Evolutionary conservation across 2,329 filamentous ascomycete genomes (phyloP), one percentile per base, ranked within the genome.

Genomic region (Cercospora zeina): DNA sequence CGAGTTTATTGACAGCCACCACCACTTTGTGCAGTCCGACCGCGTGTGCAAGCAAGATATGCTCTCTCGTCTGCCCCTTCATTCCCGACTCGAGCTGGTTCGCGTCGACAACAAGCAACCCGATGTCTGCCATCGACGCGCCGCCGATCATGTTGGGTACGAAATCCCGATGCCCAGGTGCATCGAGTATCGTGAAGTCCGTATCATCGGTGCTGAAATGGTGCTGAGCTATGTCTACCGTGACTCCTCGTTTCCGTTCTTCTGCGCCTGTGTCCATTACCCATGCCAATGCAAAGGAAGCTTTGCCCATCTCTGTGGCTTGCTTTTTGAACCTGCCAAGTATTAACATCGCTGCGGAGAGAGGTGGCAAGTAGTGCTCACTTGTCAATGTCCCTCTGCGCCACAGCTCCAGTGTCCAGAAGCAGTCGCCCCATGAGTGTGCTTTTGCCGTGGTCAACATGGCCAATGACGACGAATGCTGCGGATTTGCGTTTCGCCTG

Each of bases 71-170:
- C 74, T 99, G 95, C 0, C 95, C 95, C 72, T 90, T 93, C 33
- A 97, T 80, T 0, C 95, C 96, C 3, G 91, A 92, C 75, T 99
- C 95, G 68, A 97, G 97, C 34, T 93, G 93, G 34, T 93, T 95
- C 4, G 93, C 89, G 74, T 99, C 95, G 63, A 99, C 91, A 19
- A 99, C 95, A 2, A 99, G 81, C 0, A 99, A 89, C 0, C 93
- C 95, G 76, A 97, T 95, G 74, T 99, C 95, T 9, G 95, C 96
- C 77, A 97, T 93, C 62, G 90, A 95, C 3, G 93, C 92, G 13
- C 95, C 95, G 1, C 93, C 93, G 74, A 99, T 97, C 95, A 99
- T 99, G 75, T 97, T 99, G 0, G 95, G 95, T 19, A 99, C 92
- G 73, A 97, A 99, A 74, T 99, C 95, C 64, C 88, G 85, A 76